Percentiles rank a stretch among this genome's conserved stretches.
These are phyloP conservation scores for Endocarpon pusillum DNA, from an alignment of 495 filamentous ascomycete genomes.

Conservation along the genomic window DNA sequence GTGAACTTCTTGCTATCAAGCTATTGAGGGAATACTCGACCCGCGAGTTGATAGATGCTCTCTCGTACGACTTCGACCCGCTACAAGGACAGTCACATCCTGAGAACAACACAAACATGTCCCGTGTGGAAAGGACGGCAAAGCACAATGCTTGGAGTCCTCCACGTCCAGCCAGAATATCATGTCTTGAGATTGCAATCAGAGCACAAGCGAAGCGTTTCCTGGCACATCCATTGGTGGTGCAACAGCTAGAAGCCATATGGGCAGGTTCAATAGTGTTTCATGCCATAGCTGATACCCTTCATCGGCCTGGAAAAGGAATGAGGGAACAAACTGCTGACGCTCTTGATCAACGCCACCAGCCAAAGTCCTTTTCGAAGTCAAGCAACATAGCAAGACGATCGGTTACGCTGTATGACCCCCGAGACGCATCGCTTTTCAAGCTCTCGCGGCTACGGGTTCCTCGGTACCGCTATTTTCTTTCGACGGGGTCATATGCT, in stretches of 20 bases:
- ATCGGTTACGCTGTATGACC: conserved; percentile 77
- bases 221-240: conserved; percentile 71
- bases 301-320: conserved; percentile 40
- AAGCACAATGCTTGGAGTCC: conserved; percentile 13
- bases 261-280: conserved; percentile 93
- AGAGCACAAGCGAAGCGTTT: conserved; percentile 79
- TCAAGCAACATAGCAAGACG: too few relatives aligned
- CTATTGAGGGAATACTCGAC: conserved; percentile 76
- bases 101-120: too few relatives aligned
- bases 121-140: too few relatives aligned
- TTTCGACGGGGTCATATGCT: conserved; percentile 71
- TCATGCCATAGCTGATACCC: conserved; percentile 64
- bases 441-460: conserved; percentile 81
- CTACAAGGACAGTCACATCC: conserved; percentile 56
- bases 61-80: conserved; percentile 88
- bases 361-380: too few relatives aligned
- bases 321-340: conserved; percentile 8
- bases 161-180: conserved; percentile 51
- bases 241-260: conserved; percentile 85
- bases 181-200: conserved; percentile 81
- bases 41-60: conserved; percentile 72
- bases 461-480: conserved; percentile 73
- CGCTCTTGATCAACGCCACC: background rate
- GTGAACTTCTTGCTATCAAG: conserved; percentile 83
- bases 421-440: conserved; percentile 71